Percentiles rank a stretch among this genome's conserved stretches.
phyloP scores from a whole-genome alignment of 1,284 basidiomycete genomes.

The Tranzscheliella williamsii region DNA sequence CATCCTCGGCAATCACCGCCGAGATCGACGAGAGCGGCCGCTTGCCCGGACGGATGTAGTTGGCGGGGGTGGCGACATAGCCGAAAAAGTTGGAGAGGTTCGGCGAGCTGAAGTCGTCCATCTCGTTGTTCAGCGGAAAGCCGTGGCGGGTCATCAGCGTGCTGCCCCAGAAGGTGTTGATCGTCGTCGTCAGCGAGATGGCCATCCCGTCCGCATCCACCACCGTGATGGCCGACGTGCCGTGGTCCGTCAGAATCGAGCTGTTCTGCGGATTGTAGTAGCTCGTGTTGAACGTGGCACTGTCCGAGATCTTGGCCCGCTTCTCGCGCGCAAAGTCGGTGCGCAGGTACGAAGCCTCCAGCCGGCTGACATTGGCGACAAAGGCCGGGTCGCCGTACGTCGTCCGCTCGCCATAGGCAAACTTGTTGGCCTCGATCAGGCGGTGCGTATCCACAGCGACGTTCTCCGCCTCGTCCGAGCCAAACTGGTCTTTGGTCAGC shows the following conservation, averaged over 20 bases:
- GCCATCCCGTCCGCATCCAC: constrained; percentile 62
- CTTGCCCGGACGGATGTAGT: constrained; percentile 62
- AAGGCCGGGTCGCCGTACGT: constrained; percentile 63
- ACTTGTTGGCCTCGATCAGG: constrained; percentile 62
- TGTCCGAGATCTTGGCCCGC: constrained; percentile 54
- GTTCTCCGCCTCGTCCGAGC: constrained; percentile 15
- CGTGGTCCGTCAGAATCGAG: constrained; percentile 55
- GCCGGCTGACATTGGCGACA: constrained; percentile 60
- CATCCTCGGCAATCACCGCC: constrained; percentile 61
- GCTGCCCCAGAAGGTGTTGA: constrained; percentile 62
- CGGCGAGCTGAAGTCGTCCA: constrained; percentile 62
- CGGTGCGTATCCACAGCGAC: constrained; percentile 59
- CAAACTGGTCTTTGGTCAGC: constrained; percentile 51
- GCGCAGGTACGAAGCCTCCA: constrained; percentile 59
- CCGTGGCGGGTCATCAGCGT: constrained; percentile 46
- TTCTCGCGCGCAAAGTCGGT: constrained; percentile 49
- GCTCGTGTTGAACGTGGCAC: constrained; percentile 23
- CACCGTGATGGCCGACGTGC: constrained; percentile 62
- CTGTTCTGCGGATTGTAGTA: constrained; percentile 61
- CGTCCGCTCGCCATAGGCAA: constrained; percentile 62
- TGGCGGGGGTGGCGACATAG: constrained; percentile 52
- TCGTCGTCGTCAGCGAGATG: constrained; percentile 63
- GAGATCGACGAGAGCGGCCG: constrained; percentile 62
- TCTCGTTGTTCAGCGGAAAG: constrained; percentile 59
- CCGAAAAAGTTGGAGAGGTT: constrained; percentile 62